Conservation (phyloP, 306 rosid species). For the Cucumis cinereus region DNA sequence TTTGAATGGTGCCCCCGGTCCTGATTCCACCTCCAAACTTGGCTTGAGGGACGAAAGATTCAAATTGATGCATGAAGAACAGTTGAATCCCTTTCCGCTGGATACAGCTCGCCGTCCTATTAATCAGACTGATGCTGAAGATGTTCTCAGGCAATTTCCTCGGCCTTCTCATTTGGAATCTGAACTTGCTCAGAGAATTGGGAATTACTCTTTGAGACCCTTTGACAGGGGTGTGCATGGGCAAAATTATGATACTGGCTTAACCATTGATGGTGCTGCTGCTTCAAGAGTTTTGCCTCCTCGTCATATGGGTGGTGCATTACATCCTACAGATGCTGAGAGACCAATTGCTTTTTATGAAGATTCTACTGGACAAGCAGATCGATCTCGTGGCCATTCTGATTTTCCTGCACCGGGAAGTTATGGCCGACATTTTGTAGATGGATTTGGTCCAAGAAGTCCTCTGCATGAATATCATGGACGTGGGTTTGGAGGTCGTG, state of each 20-base stretch:
- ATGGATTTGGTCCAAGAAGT: conserved; percentile 53
- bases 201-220: conserved; percentile 34
- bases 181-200: conserved; percentile 40
- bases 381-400: conserved; percentile 28
- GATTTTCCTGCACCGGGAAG: conserved; percentile 47
- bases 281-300: conserved; percentile 25
- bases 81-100: conserved; percentile 21
- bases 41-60: conserved; percentile 61
- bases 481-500: conserved; percentile 41
- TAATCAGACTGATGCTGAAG: conserved; percentile 49
- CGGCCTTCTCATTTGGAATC: conserved; percentile 41
- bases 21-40: conserved; percentile 15
- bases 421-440: conserved; percentile 38
- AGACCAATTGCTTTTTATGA: conserved; percentile 39
- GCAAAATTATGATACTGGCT: conserved; percentile 20
- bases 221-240: conserved; percentile 33
- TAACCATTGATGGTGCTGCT: conserved; percentile 24
- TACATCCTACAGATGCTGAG: conserved; percentile 32
- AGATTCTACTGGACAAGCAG: conserved; percentile 34
- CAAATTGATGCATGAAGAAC: conserved; percentile 34
- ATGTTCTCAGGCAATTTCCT: conserved; percentile 54
- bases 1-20: conserved; percentile 29
- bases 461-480: conserved; percentile 55
- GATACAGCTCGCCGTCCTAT: conserved; percentile 20
- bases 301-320: conserved; percentile 13